Evolutionary conservation across 257 asterid genomes (phyloP).

Genomic region (Rubia yunnanensis): DNA sequence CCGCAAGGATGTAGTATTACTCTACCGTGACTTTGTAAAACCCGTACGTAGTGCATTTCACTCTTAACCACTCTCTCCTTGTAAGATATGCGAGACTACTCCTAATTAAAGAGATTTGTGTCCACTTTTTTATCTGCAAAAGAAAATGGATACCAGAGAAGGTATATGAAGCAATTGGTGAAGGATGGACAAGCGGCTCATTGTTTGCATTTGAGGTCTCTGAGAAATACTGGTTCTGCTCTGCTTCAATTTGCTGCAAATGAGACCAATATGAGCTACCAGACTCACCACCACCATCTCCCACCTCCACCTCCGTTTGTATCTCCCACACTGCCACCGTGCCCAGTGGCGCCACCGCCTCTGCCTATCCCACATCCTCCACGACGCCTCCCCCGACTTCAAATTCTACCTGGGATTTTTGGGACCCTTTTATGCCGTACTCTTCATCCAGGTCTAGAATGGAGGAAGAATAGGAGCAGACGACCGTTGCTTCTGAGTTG

Average conservation of each 20-base stretch:
- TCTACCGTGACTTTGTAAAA: no score
- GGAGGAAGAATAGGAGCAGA: constrained; percentile 77
- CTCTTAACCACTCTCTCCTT: no score
- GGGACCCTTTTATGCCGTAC: constrained; percentile 92
- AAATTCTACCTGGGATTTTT: constrained; percentile 77
- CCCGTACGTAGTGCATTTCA: no score
- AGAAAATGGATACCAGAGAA: constrained; percentile 73
- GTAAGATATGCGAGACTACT: no score
- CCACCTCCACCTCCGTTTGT: constrained; percentile 16
- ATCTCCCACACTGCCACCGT: constrained; percentile 19
- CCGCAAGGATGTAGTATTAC: no score
- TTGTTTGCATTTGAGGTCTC: constrained; percentile 63
- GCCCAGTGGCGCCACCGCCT: constrained; percentile 26
- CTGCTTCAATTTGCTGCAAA: no score
- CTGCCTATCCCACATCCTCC: constrained; percentile 57
- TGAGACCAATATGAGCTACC: constrained; percentile 60
- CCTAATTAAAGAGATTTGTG: no score
- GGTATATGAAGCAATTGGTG: constrained; percentile 82
- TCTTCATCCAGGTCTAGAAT: constrained; percentile 45
- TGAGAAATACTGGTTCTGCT: constrained; percentile 68
- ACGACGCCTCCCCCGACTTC: constrained; percentile 47
- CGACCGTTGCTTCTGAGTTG: constrained; percentile 43
- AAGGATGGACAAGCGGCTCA: constrained; percentile 83
- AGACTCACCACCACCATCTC: constrained; percentile 16
- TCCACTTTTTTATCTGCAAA: no score